Percentiles rank a stretch among this genome's conserved stretches.
Evolutionary conservation across 2,329 filamentous ascomycete species (phyloP).

Genomic region (Corniculantispora saksenae): DNA sequence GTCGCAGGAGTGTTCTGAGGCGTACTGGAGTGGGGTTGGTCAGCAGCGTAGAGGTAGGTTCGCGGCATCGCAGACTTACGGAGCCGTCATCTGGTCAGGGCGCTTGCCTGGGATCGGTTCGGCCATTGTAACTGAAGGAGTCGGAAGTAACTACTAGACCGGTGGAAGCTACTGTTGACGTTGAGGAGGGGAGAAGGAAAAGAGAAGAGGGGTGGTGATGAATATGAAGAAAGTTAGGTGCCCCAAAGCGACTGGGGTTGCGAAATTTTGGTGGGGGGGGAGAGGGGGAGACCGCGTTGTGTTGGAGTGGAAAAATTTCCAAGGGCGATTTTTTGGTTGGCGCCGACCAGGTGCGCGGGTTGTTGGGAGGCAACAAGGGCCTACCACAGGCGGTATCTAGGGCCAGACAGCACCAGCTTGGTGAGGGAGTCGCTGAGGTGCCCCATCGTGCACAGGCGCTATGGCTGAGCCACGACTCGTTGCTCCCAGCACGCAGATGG

Average conservation of each 20-base stretch:
- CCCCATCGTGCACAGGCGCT: neutral
- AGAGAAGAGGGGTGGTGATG: constrained; percentile 29
- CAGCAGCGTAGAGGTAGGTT: constrained; percentile 36
- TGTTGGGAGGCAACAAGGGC: constrained; percentile 7
- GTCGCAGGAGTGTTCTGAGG: constrained; percentile 97
- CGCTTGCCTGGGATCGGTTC: constrained; percentile 67
- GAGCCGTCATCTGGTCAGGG: constrained; percentile 56
- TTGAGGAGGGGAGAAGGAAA: constrained; percentile 26
- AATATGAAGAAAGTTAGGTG: constrained; percentile 35
- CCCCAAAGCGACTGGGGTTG: constrained; percentile 34
- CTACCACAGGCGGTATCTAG: neutral
- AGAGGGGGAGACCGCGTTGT: constrained; percentile 5
- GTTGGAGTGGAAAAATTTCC: constrained; percentile 35
- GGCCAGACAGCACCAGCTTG: neutral
- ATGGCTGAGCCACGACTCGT: neutral
- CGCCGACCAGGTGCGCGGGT: constrained; percentile 5
- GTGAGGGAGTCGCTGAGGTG: neutral
- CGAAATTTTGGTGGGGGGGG: constrained; percentile 43
- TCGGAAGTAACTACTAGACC: constrained; percentile 19
- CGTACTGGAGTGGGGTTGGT: constrained; percentile 65
- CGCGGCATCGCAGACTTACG: constrained; percentile 48
- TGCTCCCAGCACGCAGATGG: neutral
- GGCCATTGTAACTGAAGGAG: constrained; percentile 51
- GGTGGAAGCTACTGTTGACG: constrained; percentile 19
- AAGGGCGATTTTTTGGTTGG: constrained; percentile 29